phyloP scores from a whole-genome alignment of 768 basidiomycete genomes.

The Polyporus arcularius region DNA sequence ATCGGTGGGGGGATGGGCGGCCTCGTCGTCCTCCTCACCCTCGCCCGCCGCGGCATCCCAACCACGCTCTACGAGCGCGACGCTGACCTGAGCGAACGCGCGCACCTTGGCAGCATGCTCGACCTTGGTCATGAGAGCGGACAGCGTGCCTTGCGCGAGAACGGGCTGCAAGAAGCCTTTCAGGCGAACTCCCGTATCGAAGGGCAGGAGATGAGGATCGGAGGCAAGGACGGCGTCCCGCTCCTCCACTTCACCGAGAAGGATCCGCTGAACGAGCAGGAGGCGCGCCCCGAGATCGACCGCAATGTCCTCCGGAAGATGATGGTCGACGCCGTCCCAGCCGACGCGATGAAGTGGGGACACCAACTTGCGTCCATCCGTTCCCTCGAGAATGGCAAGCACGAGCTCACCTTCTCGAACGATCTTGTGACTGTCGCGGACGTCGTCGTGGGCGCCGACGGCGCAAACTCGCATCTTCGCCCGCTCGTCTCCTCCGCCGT shows the following conservation, averaged over 20 bases:
- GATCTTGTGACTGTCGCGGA: constrained; percentile 4
- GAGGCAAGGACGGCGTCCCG: not conserved
- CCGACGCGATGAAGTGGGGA: not conserved
- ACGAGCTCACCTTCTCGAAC: not conserved
- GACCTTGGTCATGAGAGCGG: not conserved
- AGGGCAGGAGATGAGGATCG: not conserved
- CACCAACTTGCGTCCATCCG: not conserved
- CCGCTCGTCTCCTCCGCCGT: constrained; percentile 30
- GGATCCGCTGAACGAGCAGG: not conserved
- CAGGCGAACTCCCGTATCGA: not conserved
- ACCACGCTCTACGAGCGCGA: constrained; percentile 8
- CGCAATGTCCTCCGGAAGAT: not conserved
- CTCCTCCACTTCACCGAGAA: not conserved
- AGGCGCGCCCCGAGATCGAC: not conserved
- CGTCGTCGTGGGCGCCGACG: constrained; percentile 40
- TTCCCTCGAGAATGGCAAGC: not conserved
- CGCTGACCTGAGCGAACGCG: not conserved
- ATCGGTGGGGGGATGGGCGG: constrained; percentile 2
- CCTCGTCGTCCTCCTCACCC: not conserved
- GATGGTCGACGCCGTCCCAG: not conserved
- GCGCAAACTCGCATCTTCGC: constrained; percentile 42
- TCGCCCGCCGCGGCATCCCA: not conserved
- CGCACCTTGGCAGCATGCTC: not conserved
- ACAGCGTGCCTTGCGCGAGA: constrained; percentile 1
- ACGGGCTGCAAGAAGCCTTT: not conserved